Percentiles rank a stretch among this genome's conserved stretches.
These are phyloP conservation scores for bread wheat (Triticum aestivum) DNA, from an alignment of 176 grass and related monocot species.

Conservation along the genomic window IWGSC_CS_RefSeq_v2.1 NC_057800.1:547395137-547395636, in stretches of 20 bases:
- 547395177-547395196: slow-evolving; percentile 23
- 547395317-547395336: not conserved
- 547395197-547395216: slow-evolving; percentile 16
- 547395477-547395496: not conserved
- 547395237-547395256: slow-evolving; percentile 37
- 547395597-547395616: not conserved
- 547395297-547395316: slow-evolving; percentile 49
- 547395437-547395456: not conserved
- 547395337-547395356: not conserved
- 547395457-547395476: not conserved
- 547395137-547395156: slow-evolving; percentile 6
- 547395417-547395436: not conserved
- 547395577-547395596: not conserved
- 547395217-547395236: slow-evolving; percentile 34
- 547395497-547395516: not conserved
- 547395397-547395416: not conserved
- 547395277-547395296: slow-evolving; percentile 43
- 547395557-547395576: not conserved
- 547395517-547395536: not conserved
- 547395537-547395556: not conserved
- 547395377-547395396: slow-evolving; percentile 21
- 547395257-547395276: slow-evolving; percentile 19
- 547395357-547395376: not conserved
- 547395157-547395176: slow-evolving; percentile 16
- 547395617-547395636: too few relatives aligned